Conservation (phyloP, 1,284 basidiomycete species). For the Ustilago tritici region DNA sequence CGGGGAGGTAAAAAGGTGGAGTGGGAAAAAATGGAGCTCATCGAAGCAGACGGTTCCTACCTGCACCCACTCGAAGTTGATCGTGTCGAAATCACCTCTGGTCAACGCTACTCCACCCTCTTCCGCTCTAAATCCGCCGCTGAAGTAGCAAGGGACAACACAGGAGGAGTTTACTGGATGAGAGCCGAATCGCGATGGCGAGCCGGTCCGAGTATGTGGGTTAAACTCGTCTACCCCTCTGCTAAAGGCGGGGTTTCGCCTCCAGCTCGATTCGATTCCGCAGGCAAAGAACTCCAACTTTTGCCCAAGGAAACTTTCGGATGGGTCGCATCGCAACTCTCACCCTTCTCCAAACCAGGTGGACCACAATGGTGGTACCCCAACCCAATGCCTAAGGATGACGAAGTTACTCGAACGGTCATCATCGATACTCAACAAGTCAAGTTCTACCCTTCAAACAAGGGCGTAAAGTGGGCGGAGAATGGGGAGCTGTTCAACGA, state of each 20-base stretch:
- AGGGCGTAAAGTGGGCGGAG: slow-evolving; percentile 41
- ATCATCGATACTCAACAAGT: slow-evolving; percentile 52
- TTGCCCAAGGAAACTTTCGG: slow-evolving; percentile 44
- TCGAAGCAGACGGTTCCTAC: slow-evolving; percentile 61
- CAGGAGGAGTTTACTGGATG: slow-evolving; percentile 51
- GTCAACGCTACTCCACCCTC: slow-evolving; percentile 60
- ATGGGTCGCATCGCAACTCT: slow-evolving; percentile 34
- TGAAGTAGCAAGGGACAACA: slow-evolving; percentile 38
- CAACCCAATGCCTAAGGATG: slow-evolving; percentile 29
- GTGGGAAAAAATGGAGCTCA: slow-evolving; percentile 40
- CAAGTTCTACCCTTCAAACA: slow-evolving; percentile 13
- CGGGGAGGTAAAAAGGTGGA: not conserved
- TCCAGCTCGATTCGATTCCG: not conserved
- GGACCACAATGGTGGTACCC: slow-evolving; percentile 23
- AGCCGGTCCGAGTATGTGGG: slow-evolving; percentile 37
- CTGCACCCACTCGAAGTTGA: slow-evolving; percentile 29
- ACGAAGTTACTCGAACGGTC: slow-evolving; percentile 44
- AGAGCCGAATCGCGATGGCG: slow-evolving; percentile 51
- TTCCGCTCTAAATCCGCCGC: slow-evolving; percentile 18
- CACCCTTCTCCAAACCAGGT: slow-evolving; percentile 8
- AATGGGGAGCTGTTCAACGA: slow-evolving; percentile 30
- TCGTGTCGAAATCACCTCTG: slow-evolving; percentile 48
- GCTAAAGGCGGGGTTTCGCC: not conserved
- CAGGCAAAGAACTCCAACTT: slow-evolving; percentile 5
- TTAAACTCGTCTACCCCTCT: slow-evolving; percentile 28